Conservation (phyloP, 257 asterid genomes). For the Coffea eugenioides region DNA sequence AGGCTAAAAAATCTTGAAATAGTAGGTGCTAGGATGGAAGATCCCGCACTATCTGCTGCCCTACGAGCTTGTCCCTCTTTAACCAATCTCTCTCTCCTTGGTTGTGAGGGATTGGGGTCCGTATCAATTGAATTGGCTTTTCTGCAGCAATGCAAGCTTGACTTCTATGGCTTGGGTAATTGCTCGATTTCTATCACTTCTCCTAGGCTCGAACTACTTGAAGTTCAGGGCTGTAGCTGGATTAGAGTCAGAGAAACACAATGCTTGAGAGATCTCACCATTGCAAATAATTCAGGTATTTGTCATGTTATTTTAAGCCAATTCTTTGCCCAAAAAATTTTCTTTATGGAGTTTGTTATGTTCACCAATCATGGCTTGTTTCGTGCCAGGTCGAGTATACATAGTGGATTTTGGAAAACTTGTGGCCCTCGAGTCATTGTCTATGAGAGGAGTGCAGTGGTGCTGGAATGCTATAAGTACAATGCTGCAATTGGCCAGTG, state of each 20-base stretch:
- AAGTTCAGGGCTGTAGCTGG: slow-evolving; percentile 89
- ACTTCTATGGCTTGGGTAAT: slow-evolving; percentile 72
- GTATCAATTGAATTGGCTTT: slow-evolving; percentile 55
- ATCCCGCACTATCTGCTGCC: slow-evolving; percentile 50
- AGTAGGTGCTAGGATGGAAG: slow-evolving; percentile 87
- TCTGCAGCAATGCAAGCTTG: slow-evolving; percentile 74
- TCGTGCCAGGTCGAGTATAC: slow-evolving; percentile 59
- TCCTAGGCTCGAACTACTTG: slow-evolving; percentile 58
- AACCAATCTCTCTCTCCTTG: slow-evolving; percentile 70
- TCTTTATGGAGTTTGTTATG: background rate
- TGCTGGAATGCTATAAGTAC: slow-evolving; percentile 81
- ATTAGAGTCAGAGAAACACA: slow-evolving; percentile 62
- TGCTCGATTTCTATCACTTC: slow-evolving; percentile 59
- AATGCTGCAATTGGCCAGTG: slow-evolving; percentile 78
- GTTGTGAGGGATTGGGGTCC: slow-evolving; percentile 78
- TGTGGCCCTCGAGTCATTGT: slow-evolving; percentile 61
- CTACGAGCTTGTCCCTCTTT: slow-evolving; percentile 76
- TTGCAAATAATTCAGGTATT: slow-evolving; percentile 80
- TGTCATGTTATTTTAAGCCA: background rate
- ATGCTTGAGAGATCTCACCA: slow-evolving; percentile 56
- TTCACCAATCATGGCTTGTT: background rate
- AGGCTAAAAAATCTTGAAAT: slow-evolving; percentile 84
- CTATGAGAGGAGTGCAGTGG: slow-evolving; percentile 93
- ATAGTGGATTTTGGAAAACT: slow-evolving; percentile 78
- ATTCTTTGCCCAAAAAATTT: background rate